Conservation (phyloP, 2,329 filamentous ascomycete genomes). For the Alternaria postmessia region DNA sequence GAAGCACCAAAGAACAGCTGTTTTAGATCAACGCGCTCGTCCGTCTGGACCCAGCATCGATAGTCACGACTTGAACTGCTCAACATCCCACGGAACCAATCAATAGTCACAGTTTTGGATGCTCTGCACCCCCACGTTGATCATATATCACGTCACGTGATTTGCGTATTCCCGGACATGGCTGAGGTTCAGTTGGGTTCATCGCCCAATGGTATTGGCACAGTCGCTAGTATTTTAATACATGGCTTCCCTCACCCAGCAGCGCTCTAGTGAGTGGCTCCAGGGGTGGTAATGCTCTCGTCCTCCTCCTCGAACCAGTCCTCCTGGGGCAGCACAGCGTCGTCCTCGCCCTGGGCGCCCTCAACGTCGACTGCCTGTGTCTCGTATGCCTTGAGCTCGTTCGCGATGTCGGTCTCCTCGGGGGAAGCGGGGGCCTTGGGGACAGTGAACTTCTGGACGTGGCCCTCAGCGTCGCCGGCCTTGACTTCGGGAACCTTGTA, state of each 20-base stretch:
- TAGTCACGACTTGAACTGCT: neutral
- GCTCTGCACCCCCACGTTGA: neutral
- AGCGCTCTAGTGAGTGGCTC: slow-evolving; percentile 38
- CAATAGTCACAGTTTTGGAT: neutral
- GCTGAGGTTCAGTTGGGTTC: slow-evolving; percentile 16
- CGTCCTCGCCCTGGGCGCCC: slow-evolving; percentile 70
- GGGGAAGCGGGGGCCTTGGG: slow-evolving; percentile 86
- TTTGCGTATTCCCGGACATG: slow-evolving; percentile 5
- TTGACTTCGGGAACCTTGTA: slow-evolving; percentile 90
- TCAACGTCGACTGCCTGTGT: slow-evolving; percentile 92
- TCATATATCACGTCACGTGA: slow-evolving; percentile 31
- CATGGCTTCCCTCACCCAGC: slow-evolving; percentile 30
- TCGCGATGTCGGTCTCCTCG: slow-evolving; percentile 92
- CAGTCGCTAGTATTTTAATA: slow-evolving; percentile 48
- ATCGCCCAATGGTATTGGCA: slow-evolving; percentile 46
- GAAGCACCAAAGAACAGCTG: neutral
- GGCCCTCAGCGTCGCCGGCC: slow-evolving; percentile 84
- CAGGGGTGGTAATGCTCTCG: slow-evolving; percentile 57
- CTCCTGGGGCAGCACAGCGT: slow-evolving; percentile 68
- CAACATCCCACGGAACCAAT: neutral
- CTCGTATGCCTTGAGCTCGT: slow-evolving; percentile 94
- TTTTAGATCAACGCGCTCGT: neutral
- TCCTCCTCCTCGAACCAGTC: slow-evolving; percentile 86
- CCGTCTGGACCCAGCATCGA: neutral
- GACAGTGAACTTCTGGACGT: slow-evolving; percentile 85